Evolutionary conservation across 305 asterid genomes (phyloP).

Genomic region (Stenogyne calaminthoides): DNA sequence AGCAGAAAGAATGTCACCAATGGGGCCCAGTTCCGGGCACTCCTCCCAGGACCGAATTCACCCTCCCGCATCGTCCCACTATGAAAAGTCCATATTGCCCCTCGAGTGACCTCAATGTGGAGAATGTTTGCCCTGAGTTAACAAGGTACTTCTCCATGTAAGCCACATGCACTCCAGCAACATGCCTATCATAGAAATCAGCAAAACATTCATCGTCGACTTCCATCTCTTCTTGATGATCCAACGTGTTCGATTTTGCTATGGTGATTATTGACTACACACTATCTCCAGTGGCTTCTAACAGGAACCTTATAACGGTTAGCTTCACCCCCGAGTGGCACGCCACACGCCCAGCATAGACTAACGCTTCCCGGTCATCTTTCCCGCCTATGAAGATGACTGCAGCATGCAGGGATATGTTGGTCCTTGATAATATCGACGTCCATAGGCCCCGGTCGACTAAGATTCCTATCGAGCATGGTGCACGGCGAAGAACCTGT

Average conservation of each 20-base stretch:
- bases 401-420: slow-evolving; percentile 71
- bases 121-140: slow-evolving; percentile 92
- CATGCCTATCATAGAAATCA: slow-evolving; percentile 76
- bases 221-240: slow-evolving; percentile 86
- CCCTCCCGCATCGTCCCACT: slow-evolving; percentile 87
- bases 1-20: slow-evolving; percentile 89
- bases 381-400: slow-evolving; percentile 94
- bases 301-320: slow-evolving; percentile 78
- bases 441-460: slow-evolving; percentile 88
- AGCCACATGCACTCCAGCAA: slow-evolving; percentile 80
- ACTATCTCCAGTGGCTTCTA: slow-evolving; percentile 71
- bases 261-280: slow-evolving; percentile 68
- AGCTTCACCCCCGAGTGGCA: slow-evolving; percentile 85
- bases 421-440: slow-evolving; percentile 49
- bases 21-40: slow-evolving; percentile 94
- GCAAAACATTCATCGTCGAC: slow-evolving; percentile 91
- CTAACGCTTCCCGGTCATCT: slow-evolving; percentile 86
- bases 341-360: slow-evolving; percentile 84
- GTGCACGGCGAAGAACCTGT: slow-evolving; percentile 85
- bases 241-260: slow-evolving; percentile 63
- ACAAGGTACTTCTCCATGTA: slow-evolving; percentile 87
- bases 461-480: slow-evolving; percentile 81
- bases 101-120: slow-evolving; percentile 73
- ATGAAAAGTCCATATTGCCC: slow-evolving; percentile 85
- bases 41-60: slow-evolving; percentile 87